Evolutionary conservation across 441 rosid species (phyloP).

Genomic region (Brassica balearica): DNA sequence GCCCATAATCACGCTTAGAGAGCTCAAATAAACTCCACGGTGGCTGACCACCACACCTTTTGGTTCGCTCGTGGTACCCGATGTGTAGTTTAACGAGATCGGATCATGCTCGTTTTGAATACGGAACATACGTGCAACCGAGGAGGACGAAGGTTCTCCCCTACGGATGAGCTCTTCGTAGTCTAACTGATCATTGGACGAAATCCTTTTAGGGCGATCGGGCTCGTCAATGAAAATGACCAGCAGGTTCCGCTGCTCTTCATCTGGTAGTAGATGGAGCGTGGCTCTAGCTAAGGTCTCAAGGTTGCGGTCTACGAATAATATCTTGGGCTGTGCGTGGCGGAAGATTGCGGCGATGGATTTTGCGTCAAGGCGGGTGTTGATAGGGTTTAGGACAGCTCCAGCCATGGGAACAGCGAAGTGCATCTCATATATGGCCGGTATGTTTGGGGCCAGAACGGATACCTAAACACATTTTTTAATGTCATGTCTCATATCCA

Average conservation of each 20-base stretch:
- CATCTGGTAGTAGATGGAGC: constrained; percentile 39
- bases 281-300: constrained; percentile 49
- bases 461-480: constrained; percentile 56
- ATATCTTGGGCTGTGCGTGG: constrained; percentile 63
- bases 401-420: constrained; percentile 82
- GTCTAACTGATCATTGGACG: constrained; percentile 49
- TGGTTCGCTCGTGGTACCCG: constrained; percentile 70
- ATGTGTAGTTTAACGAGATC: constrained; percentile 71
- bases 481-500: background rate
- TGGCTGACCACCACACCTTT: constrained; percentile 83
- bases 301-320: constrained; percentile 57
- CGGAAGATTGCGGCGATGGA: constrained; percentile 59
- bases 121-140: constrained; percentile 14
- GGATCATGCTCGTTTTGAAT: constrained; percentile 63
- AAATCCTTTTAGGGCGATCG: constrained; percentile 4
- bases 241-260: background rate
- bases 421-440: constrained; percentile 80
- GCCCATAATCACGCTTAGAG: constrained; percentile 58
- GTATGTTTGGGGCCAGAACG: constrained; percentile 71
- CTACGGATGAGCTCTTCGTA: constrained; percentile 55
- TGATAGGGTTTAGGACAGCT: constrained; percentile 68
- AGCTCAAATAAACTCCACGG: constrained; percentile 63
- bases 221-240: constrained; percentile 26
- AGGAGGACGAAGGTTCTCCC: constrained; percentile 43
- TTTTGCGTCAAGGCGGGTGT: constrained; percentile 60